phyloP scores from a whole-genome alignment of 495 filamentous ascomycete species.

The Trichoderma asperelloides region DNA sequence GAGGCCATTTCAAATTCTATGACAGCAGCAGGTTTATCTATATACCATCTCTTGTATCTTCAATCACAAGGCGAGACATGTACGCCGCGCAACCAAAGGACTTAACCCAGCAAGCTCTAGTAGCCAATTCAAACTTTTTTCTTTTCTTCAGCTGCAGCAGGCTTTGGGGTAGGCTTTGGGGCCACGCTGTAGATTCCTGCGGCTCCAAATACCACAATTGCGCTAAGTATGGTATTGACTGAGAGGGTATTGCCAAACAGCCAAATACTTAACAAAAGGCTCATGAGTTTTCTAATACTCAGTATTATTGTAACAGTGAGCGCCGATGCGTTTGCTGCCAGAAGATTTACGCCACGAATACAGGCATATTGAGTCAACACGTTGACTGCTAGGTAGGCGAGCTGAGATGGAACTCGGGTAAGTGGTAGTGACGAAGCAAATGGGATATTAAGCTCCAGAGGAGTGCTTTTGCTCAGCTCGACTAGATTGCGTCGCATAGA shows the following conservation, averaged over 20 bases:
- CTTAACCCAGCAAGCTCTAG: neutral
- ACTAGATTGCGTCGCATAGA: conserved; percentile 42
- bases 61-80: neutral
- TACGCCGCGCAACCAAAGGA: neutral
- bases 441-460: conserved; percentile 27
- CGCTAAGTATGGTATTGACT: conserved; percentile 67
- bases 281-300: conserved; percentile 91
- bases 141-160: conserved; percentile 16
- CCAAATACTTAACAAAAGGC: conserved; percentile 81
- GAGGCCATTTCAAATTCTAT: neutral
- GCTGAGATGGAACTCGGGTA: conserved; percentile 54
- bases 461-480: conserved; percentile 39
- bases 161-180: conserved; percentile 26
- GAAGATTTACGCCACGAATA: conserved; percentile 87
- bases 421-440: conserved; percentile 20
- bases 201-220: conserved; percentile 75
- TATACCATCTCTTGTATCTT: neutral
- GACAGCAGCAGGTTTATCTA: neutral
- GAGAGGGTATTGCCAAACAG: conserved; percentile 81
- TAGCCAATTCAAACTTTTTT: neutral
- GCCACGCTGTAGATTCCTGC: conserved; percentile 86
- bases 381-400: conserved; percentile 68
- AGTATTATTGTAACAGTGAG: conserved; percentile 92
- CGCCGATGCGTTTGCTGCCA: conserved; percentile 77
- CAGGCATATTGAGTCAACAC: conserved; percentile 89